Conservation (phyloP, 257 asterid genomes). For the Solanum corneliomulleri region DNA sequence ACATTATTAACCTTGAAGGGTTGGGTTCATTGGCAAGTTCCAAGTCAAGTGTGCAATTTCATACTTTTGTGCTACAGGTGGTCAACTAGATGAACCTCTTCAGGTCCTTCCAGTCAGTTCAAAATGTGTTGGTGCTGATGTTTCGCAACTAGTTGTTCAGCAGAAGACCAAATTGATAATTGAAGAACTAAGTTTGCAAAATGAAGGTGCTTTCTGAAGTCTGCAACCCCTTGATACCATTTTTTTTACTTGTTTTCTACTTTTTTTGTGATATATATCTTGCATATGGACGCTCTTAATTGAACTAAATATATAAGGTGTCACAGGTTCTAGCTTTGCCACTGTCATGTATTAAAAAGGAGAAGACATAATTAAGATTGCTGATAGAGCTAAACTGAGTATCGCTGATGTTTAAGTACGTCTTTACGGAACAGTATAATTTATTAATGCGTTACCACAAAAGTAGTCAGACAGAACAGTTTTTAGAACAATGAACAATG, state of each 20-base stretch:
- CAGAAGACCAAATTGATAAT: conserved; percentile 2
- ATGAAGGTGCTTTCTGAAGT: conserved; percentile 31
- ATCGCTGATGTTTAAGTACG: not conserved
- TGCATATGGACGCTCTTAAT: not conserved
- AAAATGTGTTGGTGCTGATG: conserved; percentile 7
- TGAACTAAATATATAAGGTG: not conserved
- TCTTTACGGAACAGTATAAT: not conserved
- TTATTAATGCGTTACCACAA: not conserved
- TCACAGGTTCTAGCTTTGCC: not conserved
- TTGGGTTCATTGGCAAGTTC: not conserved
- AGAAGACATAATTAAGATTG: not conserved
- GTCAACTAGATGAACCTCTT: conserved; percentile 11
- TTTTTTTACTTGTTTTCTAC: not conserved
- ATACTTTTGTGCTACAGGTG: conserved; percentile 8
- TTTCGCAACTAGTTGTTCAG: conserved; percentile 7
- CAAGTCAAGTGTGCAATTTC: not conserved
- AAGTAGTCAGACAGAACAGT: not conserved
- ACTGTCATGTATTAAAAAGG: not conserved
- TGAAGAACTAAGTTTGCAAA: conserved; percentile 10
- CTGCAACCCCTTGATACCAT: not conserved
- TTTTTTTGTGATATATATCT: not conserved
- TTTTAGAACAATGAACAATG: not conserved
- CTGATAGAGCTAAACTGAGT: not conserved
- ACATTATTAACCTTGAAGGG: not conserved
- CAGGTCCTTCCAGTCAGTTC: not conserved